Evolutionary conservation across 1,139 yeast species (phyloP).

Genomic region (Nakaseomyces nivariensis): DNA sequence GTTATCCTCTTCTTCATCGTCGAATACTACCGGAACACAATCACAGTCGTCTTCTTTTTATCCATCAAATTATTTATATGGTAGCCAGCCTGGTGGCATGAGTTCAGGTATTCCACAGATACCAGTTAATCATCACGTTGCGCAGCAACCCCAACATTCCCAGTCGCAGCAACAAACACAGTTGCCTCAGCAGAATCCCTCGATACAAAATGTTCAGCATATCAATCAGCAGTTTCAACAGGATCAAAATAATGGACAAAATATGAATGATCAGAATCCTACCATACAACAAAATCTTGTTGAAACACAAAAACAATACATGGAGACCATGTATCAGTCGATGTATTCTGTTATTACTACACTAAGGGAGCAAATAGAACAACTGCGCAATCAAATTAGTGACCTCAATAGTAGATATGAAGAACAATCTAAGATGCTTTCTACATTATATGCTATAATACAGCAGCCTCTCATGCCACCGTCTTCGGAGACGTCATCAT

Average conservation of each 20-base stretch:
- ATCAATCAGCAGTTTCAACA: not conserved
- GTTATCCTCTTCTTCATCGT: not conserved
- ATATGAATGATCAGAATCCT: not conserved
- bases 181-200: not conserved
- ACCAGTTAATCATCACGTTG: not conserved
- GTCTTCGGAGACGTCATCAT: constrained; percentile 1
- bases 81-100: not conserved
- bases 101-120: not conserved
- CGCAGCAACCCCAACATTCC: too few species aligned
- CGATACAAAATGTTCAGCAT: not conserved
- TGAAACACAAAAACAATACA: constrained; percentile 4
- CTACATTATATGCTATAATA: constrained; percentile 2
- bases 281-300: not conserved
- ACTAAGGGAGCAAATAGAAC: constrained; percentile 13
- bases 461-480: constrained; percentile 3
- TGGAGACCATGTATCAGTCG: constrained; percentile 10
- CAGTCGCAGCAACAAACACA: not conserved
- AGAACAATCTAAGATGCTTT: constrained; percentile 6
- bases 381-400: constrained; percentile 9
- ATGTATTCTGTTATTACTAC: constrained; percentile 9
- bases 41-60: constrained; percentile 1
- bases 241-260: not conserved
- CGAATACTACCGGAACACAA: not conserved
- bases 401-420: constrained; percentile 8
- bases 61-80: not conserved